Percentiles rank a stretch among this genome's conserved stretches.
phyloP scores from a whole-genome alignment of 768 basidiomycete genomes.

The Leucocoprinus sp. region DNA sequence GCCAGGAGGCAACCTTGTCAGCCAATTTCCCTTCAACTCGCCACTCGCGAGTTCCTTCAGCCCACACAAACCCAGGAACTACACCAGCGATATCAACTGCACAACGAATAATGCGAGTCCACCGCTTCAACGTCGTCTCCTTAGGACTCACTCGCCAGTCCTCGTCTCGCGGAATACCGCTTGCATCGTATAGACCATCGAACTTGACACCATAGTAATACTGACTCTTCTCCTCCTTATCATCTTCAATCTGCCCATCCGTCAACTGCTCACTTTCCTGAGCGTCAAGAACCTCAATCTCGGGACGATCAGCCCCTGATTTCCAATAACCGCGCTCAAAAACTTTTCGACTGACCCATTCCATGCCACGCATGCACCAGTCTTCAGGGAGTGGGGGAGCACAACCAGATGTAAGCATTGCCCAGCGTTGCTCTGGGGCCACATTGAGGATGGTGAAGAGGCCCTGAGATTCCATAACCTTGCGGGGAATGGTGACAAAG shows the following conservation, averaged over 20 bases:
- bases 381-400: constrained; percentile 81
- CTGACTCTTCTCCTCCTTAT: constrained; percentile 33
- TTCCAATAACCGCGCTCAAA: constrained; percentile 97
- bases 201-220: constrained; percentile 4
- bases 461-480: constrained; percentile 40
- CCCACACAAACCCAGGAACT: constrained; percentile 73
- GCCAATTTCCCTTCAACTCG: constrained; percentile 54
- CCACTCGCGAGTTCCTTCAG: constrained; percentile 53
- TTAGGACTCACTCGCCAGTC: constrained; percentile 8
- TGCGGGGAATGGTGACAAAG: constrained; percentile 51
- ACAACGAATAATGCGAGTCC: constrained; percentile 68
- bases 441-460: constrained; percentile 19
- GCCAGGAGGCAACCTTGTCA: constrained; percentile 64
- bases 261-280: constrained; percentile 47
- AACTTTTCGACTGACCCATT: constrained; percentile 86
- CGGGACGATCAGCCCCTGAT: constrained; percentile 57
- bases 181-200: not conserved
- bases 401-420: constrained; percentile 62
- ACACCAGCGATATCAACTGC: constrained; percentile 56
- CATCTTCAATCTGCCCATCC: constrained; percentile 82
- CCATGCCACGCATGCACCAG: constrained; percentile 93
- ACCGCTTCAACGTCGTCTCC: constrained; percentile 37
- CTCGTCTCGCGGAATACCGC: not conserved
- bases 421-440: constrained; percentile 42
- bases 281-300: constrained; percentile 73